Base-by-base conservation (phyloP, 148 eudicot genomes). In the Diospyros lotus region DNA sequence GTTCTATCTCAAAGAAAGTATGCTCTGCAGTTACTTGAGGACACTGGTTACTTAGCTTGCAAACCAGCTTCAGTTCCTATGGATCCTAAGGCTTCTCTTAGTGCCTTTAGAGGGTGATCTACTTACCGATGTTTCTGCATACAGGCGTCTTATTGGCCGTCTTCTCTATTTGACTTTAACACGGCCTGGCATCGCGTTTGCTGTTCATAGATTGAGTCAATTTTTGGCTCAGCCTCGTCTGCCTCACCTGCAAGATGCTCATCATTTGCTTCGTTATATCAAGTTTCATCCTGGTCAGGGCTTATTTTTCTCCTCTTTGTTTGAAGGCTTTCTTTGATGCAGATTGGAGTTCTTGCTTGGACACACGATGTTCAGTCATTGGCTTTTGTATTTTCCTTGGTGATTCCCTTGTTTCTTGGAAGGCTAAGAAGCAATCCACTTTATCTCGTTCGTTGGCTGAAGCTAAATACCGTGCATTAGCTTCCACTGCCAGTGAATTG, bases 401-500 rank as follows among this genome's bases (percentile, higher is more conserved):
- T 17, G 59, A 48, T 15, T 53, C 43, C 38, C 7, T 51, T 5
- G 15, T 69, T 52, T 69, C 72, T n/a, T 50, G 39, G 38, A 59
- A 59, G 38, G 63, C 63, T 8, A 59, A 59, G 12, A 55, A 55
- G 58, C 58, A 55, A 10, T 7, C 58, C 58, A 55, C 58, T 3
- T 2, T 55, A 3, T 59, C 63, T 4, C 5, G 9, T 15, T 59
- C 9, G 4, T 59, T 11, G 2, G 63, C 63, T 59, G 10, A 59
- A 17, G 38, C 39, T 4, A 11, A 59, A 8, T 69, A 69, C 12
- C 0, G 59, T 1, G 55, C 59, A 4, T 17, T 69, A 15, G 58
- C 59, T 3, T 51, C 72, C 12, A 69, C 72, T 50, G 59, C 42
- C 13, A 69, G 72, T 50, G 72, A 69, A 53, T 3, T 69, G 3